phyloP scores from a whole-genome alignment of 2,329 filamentous ascomycete species.

The Pseudovirgaria hyperparasitica region DNA sequence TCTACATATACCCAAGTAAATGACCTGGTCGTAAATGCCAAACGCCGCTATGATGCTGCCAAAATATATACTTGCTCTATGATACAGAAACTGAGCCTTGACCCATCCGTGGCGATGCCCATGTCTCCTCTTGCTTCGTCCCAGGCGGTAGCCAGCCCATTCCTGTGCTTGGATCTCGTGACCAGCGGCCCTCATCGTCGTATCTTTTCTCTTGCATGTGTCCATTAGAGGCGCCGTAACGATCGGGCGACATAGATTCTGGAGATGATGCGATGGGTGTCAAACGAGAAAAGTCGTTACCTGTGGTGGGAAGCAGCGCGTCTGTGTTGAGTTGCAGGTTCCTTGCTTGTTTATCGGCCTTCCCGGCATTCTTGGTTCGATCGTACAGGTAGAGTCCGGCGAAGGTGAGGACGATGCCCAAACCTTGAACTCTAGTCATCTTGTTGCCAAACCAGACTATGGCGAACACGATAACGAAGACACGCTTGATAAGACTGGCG shows the following conservation, averaged over 20 bases:
- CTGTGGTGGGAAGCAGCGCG: slow-evolving; percentile 54
- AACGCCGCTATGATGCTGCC: no score
- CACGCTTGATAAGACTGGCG: slow-evolving; percentile 88
- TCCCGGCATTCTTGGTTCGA: slow-evolving; percentile 75
- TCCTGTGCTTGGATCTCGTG: slow-evolving; percentile 26
- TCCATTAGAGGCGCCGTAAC: slow-evolving; percentile 7
- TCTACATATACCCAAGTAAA: no score
- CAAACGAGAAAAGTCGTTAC: slow-evolving; percentile 13
- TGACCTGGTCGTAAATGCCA: no score
- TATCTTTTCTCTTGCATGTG: slow-evolving; percentile 41
- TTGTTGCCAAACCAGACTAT: slow-evolving; percentile 93
- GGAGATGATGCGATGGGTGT: slow-evolving; percentile 29
- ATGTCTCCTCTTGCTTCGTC: slow-evolving; percentile 78
- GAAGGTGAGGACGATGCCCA: slow-evolving; percentile 82
- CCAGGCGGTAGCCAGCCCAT: slow-evolving; percentile 58
- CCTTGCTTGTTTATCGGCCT: slow-evolving; percentile 67
- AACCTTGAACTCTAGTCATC: slow-evolving; percentile 69
- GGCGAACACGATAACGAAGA: slow-evolving; percentile 90
- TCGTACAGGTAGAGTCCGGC: slow-evolving; percentile 92
- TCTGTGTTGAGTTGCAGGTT: slow-evolving; percentile 50
- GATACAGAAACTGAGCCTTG: no score
- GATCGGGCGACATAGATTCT: slow-evolving; percentile 19
- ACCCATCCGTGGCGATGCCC: no score
- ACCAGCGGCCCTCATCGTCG: slow-evolving; percentile 36
- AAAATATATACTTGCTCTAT: no score